A percentile compares a stretch with the other conserved stretches of the same genome.
phyloP scores from a whole-genome alignment of 176 grass and related monocot species.

The Aechmea fasciata region DNA sequence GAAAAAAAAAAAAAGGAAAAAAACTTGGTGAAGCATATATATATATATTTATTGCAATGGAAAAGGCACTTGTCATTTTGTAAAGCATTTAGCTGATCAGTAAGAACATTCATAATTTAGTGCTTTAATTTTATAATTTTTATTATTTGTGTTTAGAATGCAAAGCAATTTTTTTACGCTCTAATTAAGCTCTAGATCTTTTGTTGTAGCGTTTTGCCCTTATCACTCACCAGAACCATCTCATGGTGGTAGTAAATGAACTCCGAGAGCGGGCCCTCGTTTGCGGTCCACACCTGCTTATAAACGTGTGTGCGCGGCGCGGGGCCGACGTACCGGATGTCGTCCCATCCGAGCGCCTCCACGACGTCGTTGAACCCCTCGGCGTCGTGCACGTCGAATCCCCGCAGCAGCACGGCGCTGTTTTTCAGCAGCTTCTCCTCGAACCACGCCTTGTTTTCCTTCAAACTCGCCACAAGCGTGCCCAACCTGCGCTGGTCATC shows the following conservation, averaged over 20 bases:
- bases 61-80: too few relatives aligned
- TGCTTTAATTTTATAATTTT: too few relatives aligned
- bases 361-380: conserved; percentile 43
- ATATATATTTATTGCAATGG: too few relatives aligned
- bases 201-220: too few relatives aligned
- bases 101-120: too few relatives aligned
- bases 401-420: conserved; percentile 44
- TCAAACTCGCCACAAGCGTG: conserved; percentile 26
- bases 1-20: too few relatives aligned
- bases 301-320: conserved; percentile 53
- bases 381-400: conserved; percentile 41
- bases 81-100: too few relatives aligned
- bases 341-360: conserved; percentile 39
- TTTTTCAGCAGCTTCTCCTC: conserved; percentile 29
- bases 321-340: conserved; percentile 54
- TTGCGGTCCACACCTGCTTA: conserved; percentile 55
- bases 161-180: too few relatives aligned
- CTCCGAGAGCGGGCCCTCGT: conserved; percentile 51
- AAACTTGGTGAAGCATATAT: too few relatives aligned
- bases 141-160: too few relatives aligned
- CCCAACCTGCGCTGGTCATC: background rate
- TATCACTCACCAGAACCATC: conserved; percentile 21
- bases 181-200: too few relatives aligned
- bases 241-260: conserved; percentile 73
- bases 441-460: conserved; percentile 30